Evolutionary conservation across 2,329 filamentous ascomycete species (phyloP).

Genomic region (Penicillium sp.): DNA sequence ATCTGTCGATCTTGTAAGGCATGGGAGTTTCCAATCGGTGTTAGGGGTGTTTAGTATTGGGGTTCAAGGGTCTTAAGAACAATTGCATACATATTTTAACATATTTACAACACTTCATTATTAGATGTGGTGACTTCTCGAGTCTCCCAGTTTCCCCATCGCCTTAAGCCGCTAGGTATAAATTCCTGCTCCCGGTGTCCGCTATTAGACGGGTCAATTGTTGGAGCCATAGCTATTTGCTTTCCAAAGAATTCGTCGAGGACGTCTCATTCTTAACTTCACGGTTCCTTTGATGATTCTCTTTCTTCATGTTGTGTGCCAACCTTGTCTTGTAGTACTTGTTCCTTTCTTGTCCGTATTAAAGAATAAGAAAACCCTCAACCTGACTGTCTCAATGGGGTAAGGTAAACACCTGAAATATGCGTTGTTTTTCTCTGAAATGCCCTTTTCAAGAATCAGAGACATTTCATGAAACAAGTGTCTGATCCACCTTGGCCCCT

Average conservation of each 20-base stretch:
- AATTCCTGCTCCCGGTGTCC: background rate
- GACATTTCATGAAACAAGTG: no score
- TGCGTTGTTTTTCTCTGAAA: background rate
- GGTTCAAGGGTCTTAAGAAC: background rate
- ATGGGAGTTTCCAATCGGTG: conserved; percentile 20
- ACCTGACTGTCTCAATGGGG: background rate
- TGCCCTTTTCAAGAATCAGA: background rate
- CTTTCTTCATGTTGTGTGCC: background rate
- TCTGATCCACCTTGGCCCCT: background rate
- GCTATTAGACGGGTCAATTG: no score
- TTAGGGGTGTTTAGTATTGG: conserved; percentile 16
- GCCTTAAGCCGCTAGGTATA: background rate
- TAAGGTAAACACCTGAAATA: background rate
- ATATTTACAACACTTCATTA: background rate
- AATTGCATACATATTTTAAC: conserved; percentile 9
- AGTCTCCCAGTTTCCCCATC: background rate
- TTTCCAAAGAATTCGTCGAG: background rate
- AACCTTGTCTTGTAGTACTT: background rate
- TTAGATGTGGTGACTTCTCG: background rate
- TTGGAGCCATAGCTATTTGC: background rate
- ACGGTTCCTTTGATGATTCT: background rate
- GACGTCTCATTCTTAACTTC: no score
- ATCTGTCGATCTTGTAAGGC: conserved; percentile 14
- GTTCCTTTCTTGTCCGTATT: background rate
- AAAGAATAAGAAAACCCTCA: background rate